Percentiles rank a stretch among this genome's conserved stretches.
phyloP scores from a whole-genome alignment of 1,284 basidiomycete species.

The Rhodotorula sp. region DNA sequence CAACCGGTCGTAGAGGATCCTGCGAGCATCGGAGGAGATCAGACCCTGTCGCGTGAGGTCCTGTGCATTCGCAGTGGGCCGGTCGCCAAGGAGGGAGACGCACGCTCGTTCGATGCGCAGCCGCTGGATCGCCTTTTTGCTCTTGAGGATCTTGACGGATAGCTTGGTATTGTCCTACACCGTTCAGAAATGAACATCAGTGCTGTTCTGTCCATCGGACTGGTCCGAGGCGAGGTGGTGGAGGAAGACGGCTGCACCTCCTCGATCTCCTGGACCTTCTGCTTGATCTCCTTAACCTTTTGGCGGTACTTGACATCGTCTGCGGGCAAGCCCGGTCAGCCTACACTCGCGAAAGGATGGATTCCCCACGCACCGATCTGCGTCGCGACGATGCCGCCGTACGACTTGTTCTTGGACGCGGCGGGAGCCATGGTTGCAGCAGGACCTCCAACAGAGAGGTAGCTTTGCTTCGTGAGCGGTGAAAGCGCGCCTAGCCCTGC shows the following conservation, averaged over 20 bases:
- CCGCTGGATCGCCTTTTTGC: constrained; percentile 81
- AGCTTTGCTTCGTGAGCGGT: too few species aligned
- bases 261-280: constrained; percentile 85
- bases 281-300: constrained; percentile 87
- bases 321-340: not conserved
- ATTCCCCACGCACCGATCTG: constrained; percentile 28
- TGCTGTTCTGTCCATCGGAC: constrained; percentile 17
- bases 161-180: constrained; percentile 50
- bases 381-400: constrained; percentile 27
- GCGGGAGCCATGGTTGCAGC: constrained; percentile 17
- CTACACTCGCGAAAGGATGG: not conserved
- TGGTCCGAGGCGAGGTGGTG: not conserved
- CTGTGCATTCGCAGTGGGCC: not conserved
- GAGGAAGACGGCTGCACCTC: constrained; percentile 56
- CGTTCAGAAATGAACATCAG: constrained; percentile 43
- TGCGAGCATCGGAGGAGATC: too few species aligned
- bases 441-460: too few species aligned
- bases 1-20: constrained; percentile 41
- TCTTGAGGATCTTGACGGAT: constrained; percentile 73
- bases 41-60: too few species aligned
- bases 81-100: constrained; percentile 51
- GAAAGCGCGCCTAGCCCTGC: too few species aligned
- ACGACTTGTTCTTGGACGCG: constrained; percentile 22
- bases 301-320: constrained; percentile 84
- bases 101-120: constrained; percentile 87